A percentile compares a stretch with the other conserved stretches of the same genome.
Evolutionary conservation across 257 asterid genomes (phyloP).

Genomic region (Thymus quinquecostatus): DNA sequence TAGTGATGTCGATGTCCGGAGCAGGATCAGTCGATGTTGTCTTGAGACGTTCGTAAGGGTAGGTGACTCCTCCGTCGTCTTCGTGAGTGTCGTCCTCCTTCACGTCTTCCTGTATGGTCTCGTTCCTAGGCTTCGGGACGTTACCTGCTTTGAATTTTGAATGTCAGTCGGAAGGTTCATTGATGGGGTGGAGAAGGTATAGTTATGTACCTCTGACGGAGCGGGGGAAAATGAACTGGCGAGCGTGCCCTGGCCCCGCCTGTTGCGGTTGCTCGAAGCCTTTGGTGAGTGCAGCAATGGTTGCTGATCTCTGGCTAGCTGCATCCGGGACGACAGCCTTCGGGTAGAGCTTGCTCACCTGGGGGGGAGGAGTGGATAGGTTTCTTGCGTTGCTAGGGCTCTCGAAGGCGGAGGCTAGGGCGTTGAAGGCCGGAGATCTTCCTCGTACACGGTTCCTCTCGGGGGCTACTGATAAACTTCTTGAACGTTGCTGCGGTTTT

Average conservation of each 20-base stretch:
- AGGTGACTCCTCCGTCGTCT: constrained; percentile 49
- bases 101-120: constrained; percentile 80
- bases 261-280: constrained; percentile 54
- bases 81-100: constrained; percentile 68
- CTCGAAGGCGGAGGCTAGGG: constrained; percentile 87
- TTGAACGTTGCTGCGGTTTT: constrained; percentile 87
- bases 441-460: constrained; percentile 94
- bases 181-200: neutral
- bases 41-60: constrained; percentile 73
- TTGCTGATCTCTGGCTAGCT: constrained; percentile 62
- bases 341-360: constrained; percentile 76
- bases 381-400: constrained; percentile 66
- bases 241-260: constrained; percentile 44
- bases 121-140: constrained; percentile 46
- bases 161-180: neutral
- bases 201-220: constrained; percentile 53
- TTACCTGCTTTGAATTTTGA: constrained; percentile 51
- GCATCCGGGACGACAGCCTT: constrained; percentile 70
- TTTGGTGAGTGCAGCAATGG: constrained; percentile 70
- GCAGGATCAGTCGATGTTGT: constrained; percentile 54
- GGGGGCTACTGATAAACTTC: constrained; percentile 88
- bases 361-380: constrained; percentile 95
- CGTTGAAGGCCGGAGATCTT: constrained; percentile 96
- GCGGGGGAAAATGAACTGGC: constrained; percentile 66
- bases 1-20: constrained; percentile 69